These are phyloP conservation scores for Fraxinus albicans DNA, from an alignment of 305 asterid species.

Conservation along the genomic window DNA sequence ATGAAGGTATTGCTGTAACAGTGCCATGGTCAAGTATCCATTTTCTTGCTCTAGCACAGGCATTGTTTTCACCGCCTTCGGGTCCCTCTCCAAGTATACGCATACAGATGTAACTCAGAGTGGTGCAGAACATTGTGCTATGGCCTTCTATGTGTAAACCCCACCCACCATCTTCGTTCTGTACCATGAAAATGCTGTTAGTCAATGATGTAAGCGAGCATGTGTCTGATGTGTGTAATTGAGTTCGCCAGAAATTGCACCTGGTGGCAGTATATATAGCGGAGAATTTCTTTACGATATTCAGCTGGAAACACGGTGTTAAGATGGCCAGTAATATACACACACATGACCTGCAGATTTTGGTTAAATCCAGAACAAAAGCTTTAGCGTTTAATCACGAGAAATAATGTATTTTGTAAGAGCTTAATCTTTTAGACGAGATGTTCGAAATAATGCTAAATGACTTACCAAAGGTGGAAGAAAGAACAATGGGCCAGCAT, in stretches of 20 bases:
- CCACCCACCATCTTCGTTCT: conserved; percentile 96
- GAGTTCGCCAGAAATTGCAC: conserved; percentile 25
- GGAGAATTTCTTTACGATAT: conserved; percentile 74
- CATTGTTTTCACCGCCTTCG: conserved; percentile 55
- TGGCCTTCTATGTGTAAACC: conserved; percentile 84
- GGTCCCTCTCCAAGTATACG: conserved; percentile 77
- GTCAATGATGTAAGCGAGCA: neutral
- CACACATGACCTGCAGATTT: conserved; percentile 61
- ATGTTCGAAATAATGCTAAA: neutral
- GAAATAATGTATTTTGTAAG: neutral
- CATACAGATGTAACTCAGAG: conserved; percentile 72
- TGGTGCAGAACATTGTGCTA: conserved; percentile 80
- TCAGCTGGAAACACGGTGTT: conserved; percentile 66
- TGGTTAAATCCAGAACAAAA: neutral
- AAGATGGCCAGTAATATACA: conserved; percentile 82
- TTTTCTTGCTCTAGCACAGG: conserved; percentile 72
- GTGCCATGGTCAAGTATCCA: conserved; percentile 91
- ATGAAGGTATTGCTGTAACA: conserved; percentile 72
- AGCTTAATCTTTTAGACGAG: neutral
- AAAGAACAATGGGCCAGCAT: conserved; percentile 83
- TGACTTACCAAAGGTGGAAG: conserved; percentile 77
- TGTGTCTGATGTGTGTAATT: neutral
- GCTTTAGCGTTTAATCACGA: neutral
- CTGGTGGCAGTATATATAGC: conserved; percentile 89
- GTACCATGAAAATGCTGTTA: neutral